phyloP scores from a whole-genome alignment of 345 rosid species.

The Firmiana major region DNA sequence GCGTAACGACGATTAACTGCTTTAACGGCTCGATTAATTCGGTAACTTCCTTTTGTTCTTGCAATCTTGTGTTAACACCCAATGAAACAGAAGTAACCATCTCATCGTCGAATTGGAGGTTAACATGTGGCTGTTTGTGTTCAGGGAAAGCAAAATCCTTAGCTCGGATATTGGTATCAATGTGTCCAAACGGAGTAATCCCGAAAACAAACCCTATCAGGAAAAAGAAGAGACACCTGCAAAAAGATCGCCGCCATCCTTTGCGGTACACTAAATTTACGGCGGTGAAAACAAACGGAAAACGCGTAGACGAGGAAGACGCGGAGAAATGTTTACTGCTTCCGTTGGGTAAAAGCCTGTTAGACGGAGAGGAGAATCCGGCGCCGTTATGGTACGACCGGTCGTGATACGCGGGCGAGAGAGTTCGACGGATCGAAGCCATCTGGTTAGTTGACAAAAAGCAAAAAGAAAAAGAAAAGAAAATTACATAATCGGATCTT shows the following conservation, averaged over 20 bases:
- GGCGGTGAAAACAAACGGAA: slow-evolving; percentile 22
- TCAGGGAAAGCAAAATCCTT: slow-evolving; percentile 56
- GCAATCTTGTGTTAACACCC: slow-evolving; percentile 20
- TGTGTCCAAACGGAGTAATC: slow-evolving; percentile 52
- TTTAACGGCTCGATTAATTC: slow-evolving; percentile 44
- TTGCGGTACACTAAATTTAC: slow-evolving; percentile 32
- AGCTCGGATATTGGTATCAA: slow-evolving; percentile 38
- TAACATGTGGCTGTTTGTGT: slow-evolving; percentile 54
- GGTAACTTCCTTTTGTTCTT: slow-evolving; percentile 7
- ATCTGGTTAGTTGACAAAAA: neutral
- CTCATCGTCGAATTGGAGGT: slow-evolving; percentile 35
- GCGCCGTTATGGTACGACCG: slow-evolving; percentile 52
- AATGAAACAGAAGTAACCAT: slow-evolving; percentile 12
- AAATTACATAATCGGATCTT: neutral
- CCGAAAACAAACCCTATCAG: slow-evolving; percentile 62
- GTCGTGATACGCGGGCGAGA: slow-evolving; percentile 69
- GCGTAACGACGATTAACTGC: slow-evolving; percentile 78
- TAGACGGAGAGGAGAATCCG: slow-evolving; percentile 28
- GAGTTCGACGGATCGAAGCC: slow-evolving; percentile 93
- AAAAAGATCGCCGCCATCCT: slow-evolving; percentile 59
- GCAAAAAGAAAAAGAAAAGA: neutral
- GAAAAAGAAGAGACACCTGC: slow-evolving; percentile 58
- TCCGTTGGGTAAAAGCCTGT: slow-evolving; percentile 32
- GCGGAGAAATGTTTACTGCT: slow-evolving; percentile 27
- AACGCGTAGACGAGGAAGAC: slow-evolving; percentile 28